Percentiles rank a stretch among this genome's conserved stretches.
Conservation (phyloP, 2,329 filamentous ascomycete genomes). For the Blastomyces emzantsi region DNA sequence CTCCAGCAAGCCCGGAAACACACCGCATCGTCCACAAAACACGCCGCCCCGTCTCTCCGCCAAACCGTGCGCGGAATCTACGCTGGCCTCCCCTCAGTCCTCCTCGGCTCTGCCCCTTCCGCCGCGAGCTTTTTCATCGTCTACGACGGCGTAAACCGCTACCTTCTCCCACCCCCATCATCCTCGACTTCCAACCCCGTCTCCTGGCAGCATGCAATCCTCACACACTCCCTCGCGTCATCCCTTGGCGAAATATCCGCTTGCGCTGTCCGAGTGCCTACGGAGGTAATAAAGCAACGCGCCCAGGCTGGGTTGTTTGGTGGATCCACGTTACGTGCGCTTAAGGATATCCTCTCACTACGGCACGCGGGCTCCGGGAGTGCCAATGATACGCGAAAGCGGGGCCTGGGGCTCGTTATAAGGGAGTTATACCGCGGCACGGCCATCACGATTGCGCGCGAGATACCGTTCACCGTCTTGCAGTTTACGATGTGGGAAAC, state of each 20-base stretch:
- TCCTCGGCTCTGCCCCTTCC: constrained; percentile 85
- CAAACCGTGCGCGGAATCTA: constrained; percentile 92
- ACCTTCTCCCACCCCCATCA: constrained; percentile 33
- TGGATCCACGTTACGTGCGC: constrained; percentile 55
- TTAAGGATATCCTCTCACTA: constrained; percentile 58
- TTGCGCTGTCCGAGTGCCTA: constrained; percentile 85
- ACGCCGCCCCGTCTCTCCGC: constrained; percentile 52
- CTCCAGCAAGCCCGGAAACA: constrained; percentile 60
- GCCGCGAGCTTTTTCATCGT: constrained; percentile 97
- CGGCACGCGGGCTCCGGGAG: constrained; percentile 27
- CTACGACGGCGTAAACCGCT: constrained; percentile 66
- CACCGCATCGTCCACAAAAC: constrained; percentile 33
- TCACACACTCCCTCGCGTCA: constrained; percentile 75
- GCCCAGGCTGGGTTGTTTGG: constrained; percentile 81
- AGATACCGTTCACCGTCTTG: constrained; percentile 94
- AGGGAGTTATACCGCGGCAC: constrained; percentile 85
- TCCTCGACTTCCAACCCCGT: constrained; percentile 23
- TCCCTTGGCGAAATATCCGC: constrained; percentile 83
- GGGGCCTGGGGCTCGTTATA: constrained; percentile 52
- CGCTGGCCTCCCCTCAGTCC: constrained; percentile 76
- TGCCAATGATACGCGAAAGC: constrained; percentile 18
- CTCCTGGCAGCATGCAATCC: constrained; percentile 29
- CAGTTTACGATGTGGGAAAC: constrained; percentile 97
- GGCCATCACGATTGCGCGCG: constrained; percentile 83
- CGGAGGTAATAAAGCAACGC: constrained; percentile 94